Conservation (phyloP, 495 filamentous ascomycete species). For the Beverwykella pulmonaria region DNA sequence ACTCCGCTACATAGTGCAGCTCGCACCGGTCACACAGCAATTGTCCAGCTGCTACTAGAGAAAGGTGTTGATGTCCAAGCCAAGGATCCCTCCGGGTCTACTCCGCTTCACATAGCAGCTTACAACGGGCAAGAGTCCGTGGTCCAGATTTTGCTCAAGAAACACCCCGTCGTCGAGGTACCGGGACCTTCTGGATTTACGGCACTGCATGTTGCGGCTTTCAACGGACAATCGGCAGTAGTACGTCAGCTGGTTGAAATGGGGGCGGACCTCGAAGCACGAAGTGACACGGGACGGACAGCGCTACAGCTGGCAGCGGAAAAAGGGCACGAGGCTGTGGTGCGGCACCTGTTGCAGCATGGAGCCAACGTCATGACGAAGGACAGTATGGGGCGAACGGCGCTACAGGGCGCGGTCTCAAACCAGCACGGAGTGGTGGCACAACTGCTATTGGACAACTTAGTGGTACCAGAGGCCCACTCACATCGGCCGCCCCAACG, state of each 20-base stretch:
- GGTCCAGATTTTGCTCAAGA: background rate
- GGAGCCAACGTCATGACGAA: constrained; percentile 1
- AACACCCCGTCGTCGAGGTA: background rate
- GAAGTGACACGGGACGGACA: background rate
- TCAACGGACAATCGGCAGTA: background rate
- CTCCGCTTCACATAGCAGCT: constrained; percentile 1
- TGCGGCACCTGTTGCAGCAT: background rate
- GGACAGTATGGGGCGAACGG: background rate
- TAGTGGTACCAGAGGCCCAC: background rate
- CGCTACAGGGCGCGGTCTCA: background rate
- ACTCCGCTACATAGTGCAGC: background rate
- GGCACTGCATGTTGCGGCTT: background rate
- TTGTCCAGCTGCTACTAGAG: constrained; percentile 1
- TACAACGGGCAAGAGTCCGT: background rate
- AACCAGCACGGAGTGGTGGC: background rate
- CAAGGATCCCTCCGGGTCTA: background rate
- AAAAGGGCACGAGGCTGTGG: constrained; percentile 1
- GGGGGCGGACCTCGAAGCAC: background rate
- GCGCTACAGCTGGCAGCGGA: background rate
- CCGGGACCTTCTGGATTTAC: background rate
- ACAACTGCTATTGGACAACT: background rate
- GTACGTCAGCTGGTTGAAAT: background rate
- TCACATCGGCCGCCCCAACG: background rate
- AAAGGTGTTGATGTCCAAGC: background rate
- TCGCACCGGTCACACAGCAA: background rate